A percentile compares a stretch with the other conserved stretches of the same genome.
Conservation (phyloP, 805 yeast genomes). For the Spencermartinsiella europaea region DNA sequence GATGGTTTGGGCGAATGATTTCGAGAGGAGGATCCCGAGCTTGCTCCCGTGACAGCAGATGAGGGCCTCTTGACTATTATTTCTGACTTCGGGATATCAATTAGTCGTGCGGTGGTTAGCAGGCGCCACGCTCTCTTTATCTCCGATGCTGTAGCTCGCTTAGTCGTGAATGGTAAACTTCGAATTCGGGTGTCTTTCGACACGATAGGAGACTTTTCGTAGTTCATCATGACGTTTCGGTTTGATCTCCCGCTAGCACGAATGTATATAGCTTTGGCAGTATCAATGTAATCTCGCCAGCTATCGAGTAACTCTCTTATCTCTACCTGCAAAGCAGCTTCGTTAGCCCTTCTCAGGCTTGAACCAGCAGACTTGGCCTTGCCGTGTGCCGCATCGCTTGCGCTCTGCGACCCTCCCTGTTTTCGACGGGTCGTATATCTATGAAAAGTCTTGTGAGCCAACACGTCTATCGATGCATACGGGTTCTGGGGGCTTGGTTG, state of each 20-base stretch:
- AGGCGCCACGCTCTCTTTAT: constrained; percentile 80
- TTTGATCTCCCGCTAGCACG: constrained; percentile 75
- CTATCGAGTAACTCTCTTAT: constrained; percentile 58
- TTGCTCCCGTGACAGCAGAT: constrained; percentile 23
- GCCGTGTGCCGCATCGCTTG: constrained; percentile 87
- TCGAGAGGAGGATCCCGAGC: constrained; percentile 30
- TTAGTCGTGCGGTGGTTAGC: constrained; percentile 52
- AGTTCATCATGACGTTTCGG: constrained; percentile 59
- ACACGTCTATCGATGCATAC: constrained; percentile 34
- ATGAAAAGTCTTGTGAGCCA: constrained; percentile 83
- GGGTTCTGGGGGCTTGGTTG: constrained; percentile 58
- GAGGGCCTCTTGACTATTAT: constrained; percentile 6
- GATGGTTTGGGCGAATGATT: constrained; percentile 27
- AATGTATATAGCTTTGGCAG: constrained; percentile 67
- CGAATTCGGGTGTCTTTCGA: constrained; percentile 58
- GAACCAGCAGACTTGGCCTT: constrained; percentile 97
- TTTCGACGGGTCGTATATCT: constrained; percentile 93
- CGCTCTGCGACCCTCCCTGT: constrained; percentile 96
- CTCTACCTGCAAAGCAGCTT: constrained; percentile 73
- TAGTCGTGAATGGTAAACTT: constrained; percentile 82
- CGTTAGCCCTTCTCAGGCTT: constrained; percentile 81
- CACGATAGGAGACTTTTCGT: constrained; percentile 49
- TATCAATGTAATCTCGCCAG: constrained; percentile 56
- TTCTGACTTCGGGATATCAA: constrained; percentile 30
- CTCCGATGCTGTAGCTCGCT: constrained; percentile 77